These are phyloP conservation scores for Yamadazyma triangularis DNA, from an alignment of 1,139 yeast genomes.

Conservation along the genomic window DNA sequence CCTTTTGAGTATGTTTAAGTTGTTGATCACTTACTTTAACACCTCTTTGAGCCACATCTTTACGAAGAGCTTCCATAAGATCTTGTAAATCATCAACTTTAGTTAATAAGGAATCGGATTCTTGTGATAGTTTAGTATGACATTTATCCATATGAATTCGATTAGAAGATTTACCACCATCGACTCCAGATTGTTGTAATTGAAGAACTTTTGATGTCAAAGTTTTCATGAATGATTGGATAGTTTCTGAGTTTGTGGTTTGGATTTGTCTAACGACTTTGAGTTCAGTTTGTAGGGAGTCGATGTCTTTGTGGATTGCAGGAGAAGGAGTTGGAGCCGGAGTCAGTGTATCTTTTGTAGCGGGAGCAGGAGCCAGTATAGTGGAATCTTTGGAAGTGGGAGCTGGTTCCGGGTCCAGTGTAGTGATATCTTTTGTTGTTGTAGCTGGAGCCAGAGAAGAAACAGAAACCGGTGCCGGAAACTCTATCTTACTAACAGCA, in stretches of 20 bases:
- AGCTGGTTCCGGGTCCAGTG: not conserved
- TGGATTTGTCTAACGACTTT: slow-evolving; percentile 62
- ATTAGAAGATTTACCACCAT: slow-evolving; percentile 43
- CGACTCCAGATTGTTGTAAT: slow-evolving; percentile 42
- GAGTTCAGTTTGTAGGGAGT: slow-evolving; percentile 49
- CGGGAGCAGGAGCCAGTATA: slow-evolving; percentile 1
- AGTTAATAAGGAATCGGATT: slow-evolving; percentile 70
- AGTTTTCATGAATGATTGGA: slow-evolving; percentile 41
- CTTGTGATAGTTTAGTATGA: slow-evolving; percentile 67
- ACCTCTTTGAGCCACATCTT: slow-evolving; percentile 91
- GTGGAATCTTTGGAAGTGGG: slow-evolving; percentile 1
- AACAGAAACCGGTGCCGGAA: slow-evolving; percentile 2
- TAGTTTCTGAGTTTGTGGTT: slow-evolving; percentile 33
- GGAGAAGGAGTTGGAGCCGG: too few species aligned
- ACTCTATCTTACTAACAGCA: slow-evolving; percentile 6
- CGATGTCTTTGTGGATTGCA: slow-evolving; percentile 5
- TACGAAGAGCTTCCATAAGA: slow-evolving; percentile 79
- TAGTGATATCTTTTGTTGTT: not conserved
- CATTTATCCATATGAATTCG: slow-evolving; percentile 75
- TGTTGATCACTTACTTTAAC: slow-evolving; percentile 78
- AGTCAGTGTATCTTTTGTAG: not conserved
- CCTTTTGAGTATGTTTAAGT: slow-evolving; percentile 60
- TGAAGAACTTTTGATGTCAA: slow-evolving; percentile 46
- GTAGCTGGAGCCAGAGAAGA: slow-evolving; percentile 1
- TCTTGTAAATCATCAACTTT: slow-evolving; percentile 91